phyloP scores from a whole-genome alignment of 1,284 basidiomycete species.

The Rhodotorula mucilaginosa region DNA sequence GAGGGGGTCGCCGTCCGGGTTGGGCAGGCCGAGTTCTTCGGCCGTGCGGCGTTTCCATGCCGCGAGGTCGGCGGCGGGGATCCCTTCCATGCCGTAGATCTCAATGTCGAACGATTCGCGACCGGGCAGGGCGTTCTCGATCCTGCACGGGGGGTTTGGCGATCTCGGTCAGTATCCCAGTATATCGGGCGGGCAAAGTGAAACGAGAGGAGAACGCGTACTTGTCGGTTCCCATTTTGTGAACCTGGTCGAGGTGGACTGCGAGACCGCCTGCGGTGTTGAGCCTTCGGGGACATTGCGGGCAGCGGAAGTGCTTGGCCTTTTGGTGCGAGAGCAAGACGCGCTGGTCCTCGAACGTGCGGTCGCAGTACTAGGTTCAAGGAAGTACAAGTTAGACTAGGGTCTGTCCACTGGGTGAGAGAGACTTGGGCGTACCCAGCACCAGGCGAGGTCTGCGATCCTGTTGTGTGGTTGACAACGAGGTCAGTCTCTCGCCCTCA shows the following conservation, averaged over 20 bases:
- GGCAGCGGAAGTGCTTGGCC: slow-evolving; percentile 81
- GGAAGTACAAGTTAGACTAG: slow-evolving; percentile 44
- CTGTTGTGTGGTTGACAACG: slow-evolving; percentile 10
- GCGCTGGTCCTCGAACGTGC: slow-evolving; percentile 86
- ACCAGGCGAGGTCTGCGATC: slow-evolving; percentile 31
- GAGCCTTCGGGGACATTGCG: slow-evolving; percentile 90
- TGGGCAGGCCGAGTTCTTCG: slow-evolving; percentile 81
- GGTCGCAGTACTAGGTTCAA: slow-evolving; percentile 95
- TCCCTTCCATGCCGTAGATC: slow-evolving; percentile 99
- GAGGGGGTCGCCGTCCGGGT: slow-evolving; percentile 58
- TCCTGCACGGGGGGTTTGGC: slow-evolving; percentile 54
- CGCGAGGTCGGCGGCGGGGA: slow-evolving; percentile 86
- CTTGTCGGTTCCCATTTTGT: slow-evolving; percentile 96
- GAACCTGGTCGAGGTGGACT: slow-evolving; percentile 98
- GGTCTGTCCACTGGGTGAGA: neutral
- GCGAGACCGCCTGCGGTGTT: slow-evolving; percentile 97
- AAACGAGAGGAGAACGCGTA: slow-evolving; percentile 47
- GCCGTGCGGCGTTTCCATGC: slow-evolving; percentile 94
- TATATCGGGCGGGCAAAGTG: neutral
- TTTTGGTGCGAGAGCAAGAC: slow-evolving; percentile 99
- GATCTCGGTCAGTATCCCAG: neutral
- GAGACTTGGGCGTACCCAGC: slow-evolving; percentile 13
- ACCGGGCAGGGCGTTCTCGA: slow-evolving; percentile 93
- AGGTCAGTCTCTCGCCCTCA: neutral
- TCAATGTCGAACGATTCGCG: slow-evolving; percentile 98